Base-by-base conservation (phyloP, 169 alveolate genomes). In the Neospora caninum region DNA sequence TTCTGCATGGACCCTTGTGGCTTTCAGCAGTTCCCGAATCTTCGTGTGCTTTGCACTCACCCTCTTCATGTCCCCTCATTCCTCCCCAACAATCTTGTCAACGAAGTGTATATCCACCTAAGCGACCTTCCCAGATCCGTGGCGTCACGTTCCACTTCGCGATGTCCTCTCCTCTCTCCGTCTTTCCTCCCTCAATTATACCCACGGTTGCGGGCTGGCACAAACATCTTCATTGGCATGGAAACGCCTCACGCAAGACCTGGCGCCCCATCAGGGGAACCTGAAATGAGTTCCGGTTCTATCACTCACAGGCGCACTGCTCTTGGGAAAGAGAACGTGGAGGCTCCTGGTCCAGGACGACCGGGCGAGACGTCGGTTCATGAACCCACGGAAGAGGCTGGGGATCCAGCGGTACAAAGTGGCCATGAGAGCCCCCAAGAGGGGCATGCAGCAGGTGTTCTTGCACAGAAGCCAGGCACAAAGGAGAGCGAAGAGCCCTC, bases 61-160 rank as follows among this genome's bases (percentile, higher is more conserved):
- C 89, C 89, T 22, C 53, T 82, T 18, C 89, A 82, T 67, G 89
- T 41, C 64, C 89, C 89, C 64, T 22, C 89, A 10, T 82, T 82
- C 89, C 13, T 82, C 67, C 89, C 89, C 39, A 29, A 42, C 34
- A 42, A 42, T 42, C 89, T 82, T 22, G 67, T 82, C 38, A 25
- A 27, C 36, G 89, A 82, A 36, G 89, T 82, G 67, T 41, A 82
- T 67, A 36, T 82, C 16, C 64, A 42, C 67, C 67, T 82, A 38
- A 42, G 43, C 38, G 89, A 82, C 64, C 41, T 43, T 13, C 89
- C n/a, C 69, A 42, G 67, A 29, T 4, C 89, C 39, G 67, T 82
- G 1, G 64, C 25, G n/a, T 7, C 69, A 2, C 25, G n/a, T 29
- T 82, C 41, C 67, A 82, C 89, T 0, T 82, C 89, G 29, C 29